Conservation (phyloP, 1,284 basidiomycete genomes). For the Stygiomarasmius scandens region DNA sequence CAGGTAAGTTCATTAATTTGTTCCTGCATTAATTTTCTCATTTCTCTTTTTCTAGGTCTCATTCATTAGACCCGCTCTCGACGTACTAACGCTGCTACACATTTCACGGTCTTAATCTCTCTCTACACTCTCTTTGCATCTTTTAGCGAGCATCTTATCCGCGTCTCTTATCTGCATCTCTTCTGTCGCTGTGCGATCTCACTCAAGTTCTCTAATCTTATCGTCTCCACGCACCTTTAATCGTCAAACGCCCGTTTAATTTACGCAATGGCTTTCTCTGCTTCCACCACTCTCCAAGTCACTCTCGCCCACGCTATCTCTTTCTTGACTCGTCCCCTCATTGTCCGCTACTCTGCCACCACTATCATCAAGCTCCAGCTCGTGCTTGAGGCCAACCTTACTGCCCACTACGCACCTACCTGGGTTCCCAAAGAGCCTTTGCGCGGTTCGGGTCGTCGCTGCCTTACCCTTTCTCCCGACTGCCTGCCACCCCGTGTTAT, state of each 20-base stretch:
- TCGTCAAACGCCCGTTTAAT: slow-evolving; percentile 19
- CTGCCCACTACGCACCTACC: slow-evolving; percentile 61
- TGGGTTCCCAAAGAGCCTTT: slow-evolving; percentile 68
- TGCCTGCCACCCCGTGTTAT: slow-evolving; percentile 69
- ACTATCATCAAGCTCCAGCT: slow-evolving; percentile 69
- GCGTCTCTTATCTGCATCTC: slow-evolving; percentile 15
- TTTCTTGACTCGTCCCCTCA: slow-evolving; percentile 69
- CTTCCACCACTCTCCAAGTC: slow-evolving; percentile 58
- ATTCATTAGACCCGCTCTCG: slow-evolving; percentile 15
- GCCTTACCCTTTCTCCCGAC: slow-evolving; percentile 70
- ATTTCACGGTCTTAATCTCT: slow-evolving; percentile 15
- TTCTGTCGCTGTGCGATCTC: slow-evolving; percentile 17
- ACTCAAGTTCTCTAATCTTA: slow-evolving; percentile 17
- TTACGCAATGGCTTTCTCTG: slow-evolving; percentile 39
- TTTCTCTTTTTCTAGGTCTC: slow-evolving; percentile 1
- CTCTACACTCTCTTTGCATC: slow-evolving; percentile 12
- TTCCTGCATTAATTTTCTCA: background rate
- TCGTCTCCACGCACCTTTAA: slow-evolving; percentile 28
- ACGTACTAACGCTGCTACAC: slow-evolving; percentile 10
- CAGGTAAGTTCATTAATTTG: slow-evolving; percentile 1
- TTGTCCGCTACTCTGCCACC: slow-evolving; percentile 52
- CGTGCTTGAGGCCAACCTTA: slow-evolving; percentile 70
- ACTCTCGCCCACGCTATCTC: slow-evolving; percentile 72
- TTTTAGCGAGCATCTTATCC: slow-evolving; percentile 16
- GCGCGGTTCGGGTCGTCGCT: slow-evolving; percentile 69